Evolutionary conservation across 2,329 filamentous ascomycete species (phyloP), one percentile per base, ranked within the genome.

Genomic region (Annulohypoxylon truncatum): DNA sequence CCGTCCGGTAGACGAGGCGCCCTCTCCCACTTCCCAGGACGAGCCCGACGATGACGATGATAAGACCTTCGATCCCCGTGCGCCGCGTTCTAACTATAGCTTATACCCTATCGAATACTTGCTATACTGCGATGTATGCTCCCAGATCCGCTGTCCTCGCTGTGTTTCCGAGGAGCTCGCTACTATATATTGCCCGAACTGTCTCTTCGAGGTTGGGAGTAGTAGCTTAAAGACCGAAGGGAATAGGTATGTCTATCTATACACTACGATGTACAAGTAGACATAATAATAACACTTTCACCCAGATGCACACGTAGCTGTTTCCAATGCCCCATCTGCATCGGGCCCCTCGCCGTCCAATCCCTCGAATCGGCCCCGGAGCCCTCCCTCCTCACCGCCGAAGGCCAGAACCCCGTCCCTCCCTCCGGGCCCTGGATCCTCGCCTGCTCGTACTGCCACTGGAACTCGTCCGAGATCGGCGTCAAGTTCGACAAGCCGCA

Each of bases 91-190:
- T 63, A 96, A 94, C 78, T 98, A 93, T 83, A 94, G 93, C 71
- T 84, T 99, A 29, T 97, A 95, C 76, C 95, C 96, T 0, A 89
- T 97, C 46, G 95, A 98, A 76, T 90, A 97, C 77, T 87, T 99
- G 24, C 86, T 98, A 40, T 99, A 97, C 82, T 99, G 96, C 82
- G 95, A 97, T 77, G 96, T 98, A 78, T 99, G 96, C 79, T 93
- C 97, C 77, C 92, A 97, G 79, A 97, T 98, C 67, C 92, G 96
- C 72, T 99, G 96, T 77, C 92, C 93, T 4, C 86, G 94, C 81
- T 99, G 96, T 76, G 92, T 96, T 57, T 88, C 90, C 50, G 96
- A 99, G 77, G 96, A 99, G 81, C 94, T 97, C 59, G 90, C 97
- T 50, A 96, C 93, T 57, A 97, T 94, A 85, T 99, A 93, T 80